Percentiles rank a stretch among this genome's conserved stretches.
Conservation (phyloP, 176 grass and related monocot species). For the Oryza coarctata region DNA sequence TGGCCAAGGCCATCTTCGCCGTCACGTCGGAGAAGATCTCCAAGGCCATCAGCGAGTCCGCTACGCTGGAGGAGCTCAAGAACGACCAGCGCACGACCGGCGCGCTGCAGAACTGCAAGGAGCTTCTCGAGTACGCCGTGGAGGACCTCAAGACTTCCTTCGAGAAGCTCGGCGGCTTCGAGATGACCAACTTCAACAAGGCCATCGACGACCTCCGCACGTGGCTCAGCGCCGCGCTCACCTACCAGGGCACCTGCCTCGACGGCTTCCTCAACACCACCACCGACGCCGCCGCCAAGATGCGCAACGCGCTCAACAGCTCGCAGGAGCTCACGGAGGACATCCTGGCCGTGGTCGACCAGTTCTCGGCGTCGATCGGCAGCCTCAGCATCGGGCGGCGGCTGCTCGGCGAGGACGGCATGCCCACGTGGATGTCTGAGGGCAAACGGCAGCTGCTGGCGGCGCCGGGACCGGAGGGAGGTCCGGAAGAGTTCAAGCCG, state of each 20-base stretch:
- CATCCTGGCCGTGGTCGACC: slow-evolving; percentile 67
- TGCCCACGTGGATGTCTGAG: slow-evolving; percentile 27
- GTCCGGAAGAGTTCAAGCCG: slow-evolving; percentile 40
- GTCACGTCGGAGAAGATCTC: slow-evolving; percentile 54
- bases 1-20: slow-evolving; percentile 61
- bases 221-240: slow-evolving; percentile 75
- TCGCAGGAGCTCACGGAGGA: slow-evolving; percentile 75
- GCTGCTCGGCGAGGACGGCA: slow-evolving; percentile 29
- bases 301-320: slow-evolving; percentile 60
- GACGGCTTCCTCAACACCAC: slow-evolving; percentile 73
- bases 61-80: slow-evolving; percentile 48
- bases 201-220: slow-evolving; percentile 70
- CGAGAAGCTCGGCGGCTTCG: slow-evolving; percentile 54
- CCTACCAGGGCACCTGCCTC: slow-evolving; percentile 80
- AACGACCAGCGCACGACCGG: slow-evolving; percentile 62
- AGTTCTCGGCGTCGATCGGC: slow-evolving; percentile 39
- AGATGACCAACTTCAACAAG: slow-evolving; percentile 64
- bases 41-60: slow-evolving; percentile 56
- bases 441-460: slow-evolving; percentile 30
- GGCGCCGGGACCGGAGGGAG: not conserved
- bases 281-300: slow-evolving; percentile 58
- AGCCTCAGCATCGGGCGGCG: slow-evolving; percentile 43
- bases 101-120: slow-evolving; percentile 69
- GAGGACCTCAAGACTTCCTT: slow-evolving; percentile 66
- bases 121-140: slow-evolving; percentile 76